These are phyloP conservation scores for Trichosanthes cucumerina DNA, from an alignment of 306 rosid genomes.

Conservation along the genomic window DNA sequence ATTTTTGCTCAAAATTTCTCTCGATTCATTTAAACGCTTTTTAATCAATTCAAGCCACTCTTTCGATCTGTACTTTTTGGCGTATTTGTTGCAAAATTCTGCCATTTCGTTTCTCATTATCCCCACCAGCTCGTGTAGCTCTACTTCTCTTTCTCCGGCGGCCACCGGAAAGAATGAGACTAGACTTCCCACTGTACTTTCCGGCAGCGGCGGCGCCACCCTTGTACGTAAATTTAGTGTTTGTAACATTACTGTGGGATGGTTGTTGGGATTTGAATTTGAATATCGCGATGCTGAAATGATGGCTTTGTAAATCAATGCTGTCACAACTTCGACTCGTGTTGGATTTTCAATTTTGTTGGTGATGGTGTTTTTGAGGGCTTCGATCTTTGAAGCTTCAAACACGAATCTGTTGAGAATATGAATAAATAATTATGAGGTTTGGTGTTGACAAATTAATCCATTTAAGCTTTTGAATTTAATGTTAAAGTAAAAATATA, in stretches of 20 bases:
- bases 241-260: conserved; percentile 9
- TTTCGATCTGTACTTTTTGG: conserved; percentile 1
- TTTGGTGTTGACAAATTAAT: too few species aligned
- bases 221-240: conserved; percentile 23
- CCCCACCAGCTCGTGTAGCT: conserved; percentile 9
- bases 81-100: background rate
- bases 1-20: background rate
- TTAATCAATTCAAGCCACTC: background rate
- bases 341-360: conserved; percentile 12
- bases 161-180: conserved; percentile 5
- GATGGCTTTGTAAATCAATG: conserved; percentile 27
- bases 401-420: conserved; percentile 9
- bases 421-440: background rate
- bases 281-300: conserved; percentile 1
- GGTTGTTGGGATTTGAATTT: background rate
- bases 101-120: conserved; percentile 17
- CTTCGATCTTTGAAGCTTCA: conserved; percentile 12
- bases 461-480: too few species aligned
- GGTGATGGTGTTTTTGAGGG: conserved; percentile 14
- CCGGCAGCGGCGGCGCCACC: conserved; percentile 20
- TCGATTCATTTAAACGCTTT: background rate
- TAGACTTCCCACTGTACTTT: conserved; percentile 21
- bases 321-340: conserved; percentile 23
- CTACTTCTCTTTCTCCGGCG: background rate
- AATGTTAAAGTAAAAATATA: too few species aligned